Base-by-base conservation (phyloP, 768 basidiomycete genomes). In the Trametes sanguinea region DNA sequence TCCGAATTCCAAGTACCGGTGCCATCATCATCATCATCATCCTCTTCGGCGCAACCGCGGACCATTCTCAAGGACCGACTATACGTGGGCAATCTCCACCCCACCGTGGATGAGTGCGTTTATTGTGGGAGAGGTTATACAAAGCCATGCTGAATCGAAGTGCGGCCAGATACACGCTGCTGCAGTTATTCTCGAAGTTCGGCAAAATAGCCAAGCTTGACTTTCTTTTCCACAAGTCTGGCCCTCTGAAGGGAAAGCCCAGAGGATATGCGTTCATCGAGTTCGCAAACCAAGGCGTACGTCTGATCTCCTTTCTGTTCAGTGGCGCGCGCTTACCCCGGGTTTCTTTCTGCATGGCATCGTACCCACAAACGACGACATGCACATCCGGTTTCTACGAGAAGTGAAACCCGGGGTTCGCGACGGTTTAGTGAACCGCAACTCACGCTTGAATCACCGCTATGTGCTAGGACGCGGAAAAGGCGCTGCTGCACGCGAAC, bases 191-290 rank as follows among this genome's bases (percentile, higher is more conserved):
- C 75, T 84, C 90, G 35, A 95, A 90, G 76, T 95, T 88, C 73
- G 97, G 97, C 57, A 94, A 93, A 75, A 83, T 98, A 62, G 84
- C 93, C 22, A 93, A 94, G 67, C 83, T 98, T 54, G 97, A 99
- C 75, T 98, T 87, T 74, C 81, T 98, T 64, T 98, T 98, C 71
- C 95, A 99, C 81, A 98, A 96, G 76, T 79, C 89, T 0, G 97
- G 96, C 0, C 81, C 86, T 11, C 75, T 88, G 69, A 95, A 89
- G 72, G 97, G 97, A 16, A 97, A 92, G 73, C 95, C 97, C 0
- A 81, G 95, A 11, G 96, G 97, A 5, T 98, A 96, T 74, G 95
- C 95, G 0, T 99, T 98, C 67, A 76, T 99, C 37, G 93, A 98
- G 76, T 98, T 87, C 69, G 80, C 80, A 33, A 83, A 83, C 46